Evolutionary conservation across 805 yeast species (phyloP), one percentile per base, ranked within the genome.

Genomic region (Candida suzukii): DNA sequence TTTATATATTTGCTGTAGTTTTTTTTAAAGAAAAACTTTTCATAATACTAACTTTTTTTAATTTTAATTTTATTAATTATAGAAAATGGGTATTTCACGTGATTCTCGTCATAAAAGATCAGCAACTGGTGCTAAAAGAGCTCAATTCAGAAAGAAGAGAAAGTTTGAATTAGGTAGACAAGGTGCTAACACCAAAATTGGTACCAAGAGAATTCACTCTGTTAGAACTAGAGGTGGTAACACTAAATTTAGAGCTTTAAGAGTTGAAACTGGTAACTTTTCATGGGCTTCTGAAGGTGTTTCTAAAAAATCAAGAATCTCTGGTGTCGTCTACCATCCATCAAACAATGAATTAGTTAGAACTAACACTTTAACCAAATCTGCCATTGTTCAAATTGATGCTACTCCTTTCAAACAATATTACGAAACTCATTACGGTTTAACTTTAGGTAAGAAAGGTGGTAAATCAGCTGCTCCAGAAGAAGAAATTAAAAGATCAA

Each of bases 61-160:
- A 22, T 35, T 38, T 24, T 33, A 41, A 40, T 46, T 43, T 43
- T 44, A 54, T 18, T 30, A 18, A 9, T 18, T 13, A 31, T n/a
- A n/a, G n/a, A 84, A 72, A 73, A 91, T 91, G 99, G 98, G 99
- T 90, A 91, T 91, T 85, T 88, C 98, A 76, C 91, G 99, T 82
- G 98, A 93, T 82, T 91, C 99, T 74, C 96, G 97, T 79, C 99
- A 93, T 90, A 91, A 91, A 87, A 95, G 99, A 77, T 76, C 97
- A 66, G 95, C 95, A 74, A 90, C 99, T 69, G 99, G 99, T 85
- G 99, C 99, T 72, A 90, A 88, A 78, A 88, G 97, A 77, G 98
- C 98, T 74, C 95, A 88, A 76, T 87, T 83, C 95, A 91, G 98
- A 88, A 91, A 91, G 91, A 91, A 91, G 96, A 82, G 99, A 83